Base-by-base conservation (phyloP, 768 basidiomycete genomes). In the Kwoniella sp. region DNA sequence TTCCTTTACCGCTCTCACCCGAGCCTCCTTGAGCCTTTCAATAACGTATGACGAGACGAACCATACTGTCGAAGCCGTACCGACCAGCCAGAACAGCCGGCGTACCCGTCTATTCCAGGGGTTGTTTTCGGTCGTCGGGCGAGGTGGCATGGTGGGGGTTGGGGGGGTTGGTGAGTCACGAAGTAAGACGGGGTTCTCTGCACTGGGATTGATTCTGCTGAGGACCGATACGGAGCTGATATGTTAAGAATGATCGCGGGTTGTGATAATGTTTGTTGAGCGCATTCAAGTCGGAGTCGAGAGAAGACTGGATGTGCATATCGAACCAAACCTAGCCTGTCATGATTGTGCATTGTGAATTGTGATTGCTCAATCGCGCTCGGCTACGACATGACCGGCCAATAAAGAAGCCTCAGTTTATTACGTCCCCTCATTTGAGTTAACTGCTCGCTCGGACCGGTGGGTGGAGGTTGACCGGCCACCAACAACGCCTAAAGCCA, bases 11-110 rank as follows among this genome's bases (percentile, higher is more conserved):
- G 69, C 68, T 51, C 60, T 67, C 12, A 74, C 33, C 17, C 71
- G 55, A 2, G 71, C 66, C 29, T 71, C 70, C 48, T 68, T 50
- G 60, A 74, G 59, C 27, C 75, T 56, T 33, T 77, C 75, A 2
- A 77, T 30, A 13, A 68, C 55, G 58, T 74, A 77, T 12, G 60
- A 60, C 55, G 67, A 57, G 37, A 74, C 47, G 54, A 72, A 63
- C 33, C 70, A 77, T 47, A 72, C 53, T 5, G 72, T 72, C 22
- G 70, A 64, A 17, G 63, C 71, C 27, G 66, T 67, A 15, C 75
- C 72, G 1, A 68, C 64, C 26, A 70, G 48, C 40, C 66, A 69
- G 40, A 65, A 54, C 25, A 76, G 40, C 22, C 70, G 55, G 7
- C 67, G 54, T 19, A 74, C 37, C 9, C 74, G 63, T 8, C 64